A percentile compares a stretch with the other conserved stretches of the same genome.
phyloP scores from a whole-genome alignment of 2,329 filamentous ascomycete species.

The Lachnellula occidentalis region DNA sequence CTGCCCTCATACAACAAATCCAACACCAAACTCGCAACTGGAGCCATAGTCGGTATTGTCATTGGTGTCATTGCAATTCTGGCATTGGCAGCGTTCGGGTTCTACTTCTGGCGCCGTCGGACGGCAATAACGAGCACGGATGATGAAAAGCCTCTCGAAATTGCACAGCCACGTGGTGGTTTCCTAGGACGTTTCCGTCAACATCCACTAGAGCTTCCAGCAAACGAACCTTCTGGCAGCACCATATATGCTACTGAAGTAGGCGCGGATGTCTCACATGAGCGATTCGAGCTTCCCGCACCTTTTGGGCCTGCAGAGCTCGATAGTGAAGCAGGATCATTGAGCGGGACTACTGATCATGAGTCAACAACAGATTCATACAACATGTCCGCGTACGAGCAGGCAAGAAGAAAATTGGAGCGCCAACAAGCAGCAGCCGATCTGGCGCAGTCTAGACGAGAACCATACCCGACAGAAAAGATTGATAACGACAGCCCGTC shows the following conservation, averaged over 20 bases:
- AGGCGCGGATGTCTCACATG: slow-evolving; percentile 20
- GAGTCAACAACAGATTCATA: slow-evolving; percentile 30
- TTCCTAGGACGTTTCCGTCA: slow-evolving; percentile 39
- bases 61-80: slow-evolving; percentile 17
- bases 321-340: slow-evolving; percentile 21
- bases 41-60: slow-evolving; percentile 24
- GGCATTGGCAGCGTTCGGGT: slow-evolving; percentile 2
- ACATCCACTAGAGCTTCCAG: slow-evolving; percentile 40
- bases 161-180: slow-evolving; percentile 41
- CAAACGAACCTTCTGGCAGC: slow-evolving; percentile 47
- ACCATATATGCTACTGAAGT: slow-evolving; percentile 41
- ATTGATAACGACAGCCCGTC: slow-evolving; percentile 25
- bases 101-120: slow-evolving; percentile 15
- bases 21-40: slow-evolving; percentile 12
- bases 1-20: slow-evolving; percentile 1
- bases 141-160: slow-evolving; percentile 14
- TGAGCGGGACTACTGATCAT: slow-evolving; percentile 20
- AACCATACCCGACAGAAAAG: slow-evolving; percentile 32
- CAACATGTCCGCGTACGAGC: slow-evolving; percentile 44
- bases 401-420: slow-evolving; percentile 45
- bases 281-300: slow-evolving; percentile 24
- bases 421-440: slow-evolving; percentile 45
- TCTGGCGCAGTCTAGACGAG: slow-evolving; percentile 32
- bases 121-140: slow-evolving; percentile 23
- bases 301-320: slow-evolving; percentile 24